Conservation (phyloP, 257 asterid species). For the Salvia miltiorrhiza region DNA sequence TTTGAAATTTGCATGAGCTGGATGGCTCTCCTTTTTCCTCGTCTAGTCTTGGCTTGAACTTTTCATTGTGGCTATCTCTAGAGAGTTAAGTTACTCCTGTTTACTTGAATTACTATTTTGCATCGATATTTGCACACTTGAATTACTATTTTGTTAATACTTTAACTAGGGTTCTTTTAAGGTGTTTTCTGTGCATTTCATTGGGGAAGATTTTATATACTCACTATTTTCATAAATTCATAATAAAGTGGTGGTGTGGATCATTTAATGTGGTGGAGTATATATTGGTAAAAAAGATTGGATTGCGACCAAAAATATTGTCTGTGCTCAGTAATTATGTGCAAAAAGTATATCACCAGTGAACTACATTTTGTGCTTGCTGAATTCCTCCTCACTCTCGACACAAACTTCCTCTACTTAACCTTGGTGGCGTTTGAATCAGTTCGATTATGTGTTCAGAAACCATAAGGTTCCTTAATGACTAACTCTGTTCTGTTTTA, state of each 20-base stretch:
- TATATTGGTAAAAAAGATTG: background rate
- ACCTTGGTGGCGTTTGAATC: background rate
- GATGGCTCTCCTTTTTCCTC: background rate
- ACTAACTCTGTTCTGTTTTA: constrained; percentile 23
- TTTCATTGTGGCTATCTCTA: background rate
- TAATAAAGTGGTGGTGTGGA: constrained; percentile 10
- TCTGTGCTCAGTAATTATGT: background rate
- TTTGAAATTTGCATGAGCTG: constrained; percentile 15
- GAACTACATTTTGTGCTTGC: background rate
- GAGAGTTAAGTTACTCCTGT: background rate
- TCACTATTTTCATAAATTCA: background rate
- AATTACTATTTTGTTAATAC: background rate
- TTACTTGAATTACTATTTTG: too few relatives aligned
- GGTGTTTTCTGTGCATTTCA: background rate
- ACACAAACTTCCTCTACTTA: background rate
- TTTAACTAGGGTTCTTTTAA: background rate
- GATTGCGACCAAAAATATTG: background rate
- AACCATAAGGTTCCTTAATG: constrained; percentile 12
- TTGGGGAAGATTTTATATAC: background rate
- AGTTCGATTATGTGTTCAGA: background rate
- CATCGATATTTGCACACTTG: background rate
- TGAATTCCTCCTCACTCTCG: background rate
- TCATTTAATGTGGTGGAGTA: constrained; percentile 12
- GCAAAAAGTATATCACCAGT: background rate
- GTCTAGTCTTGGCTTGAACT: background rate